Evolutionary conservation across 1,284 basidiomycete species (phyloP).

Genomic region (Tylopilus sp.): DNA sequence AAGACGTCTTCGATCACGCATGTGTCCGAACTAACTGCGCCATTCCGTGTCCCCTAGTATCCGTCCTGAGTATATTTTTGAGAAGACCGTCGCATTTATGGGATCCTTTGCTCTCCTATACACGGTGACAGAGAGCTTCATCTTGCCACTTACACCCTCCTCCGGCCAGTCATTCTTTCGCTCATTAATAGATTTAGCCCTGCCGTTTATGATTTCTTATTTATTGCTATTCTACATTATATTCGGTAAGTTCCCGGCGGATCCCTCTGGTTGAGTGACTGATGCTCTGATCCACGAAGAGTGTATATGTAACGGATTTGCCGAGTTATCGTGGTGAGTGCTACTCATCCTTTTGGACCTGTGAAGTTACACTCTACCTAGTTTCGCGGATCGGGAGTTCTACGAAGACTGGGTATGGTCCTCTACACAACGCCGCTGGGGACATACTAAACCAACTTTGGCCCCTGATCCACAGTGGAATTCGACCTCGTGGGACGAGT

Average conservation of each 20-base stretch:
- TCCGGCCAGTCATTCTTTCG: conserved; percentile 72
- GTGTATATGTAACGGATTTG: conserved; percentile 95
- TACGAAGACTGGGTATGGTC: conserved; percentile 86
- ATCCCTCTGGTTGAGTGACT: neutral
- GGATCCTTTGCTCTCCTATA: conserved; percentile 94
- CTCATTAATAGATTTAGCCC: conserved; percentile 79
- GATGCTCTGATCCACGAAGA: conserved; percentile 43
- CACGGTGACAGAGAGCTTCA: conserved; percentile 91
- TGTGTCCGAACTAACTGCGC: neutral
- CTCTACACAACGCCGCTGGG: conserved; percentile 2
- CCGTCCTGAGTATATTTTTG: conserved; percentile 87
- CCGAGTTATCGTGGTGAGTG: conserved; percentile 78
- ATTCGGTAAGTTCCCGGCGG: conserved; percentile 50
- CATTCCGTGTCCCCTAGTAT: conserved; percentile 47
- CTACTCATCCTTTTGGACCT: neutral
- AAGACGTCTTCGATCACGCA: conserved; percentile 21
- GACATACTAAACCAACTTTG: neutral
- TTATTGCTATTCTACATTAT: conserved; percentile 81
- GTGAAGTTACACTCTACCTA: conserved; percentile 30
- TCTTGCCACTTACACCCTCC: conserved; percentile 76
- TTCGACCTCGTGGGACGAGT: conserved; percentile 94
- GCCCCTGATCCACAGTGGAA: conserved; percentile 69
- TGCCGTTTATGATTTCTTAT: conserved; percentile 91
- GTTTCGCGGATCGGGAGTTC: conserved; percentile 94
- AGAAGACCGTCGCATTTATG: conserved; percentile 93